Percentiles rank a stretch among this genome's conserved stretches.
Evolutionary conservation across 257 asterid species (phyloP).

Genomic region (Nicotiana undulata): DNA sequence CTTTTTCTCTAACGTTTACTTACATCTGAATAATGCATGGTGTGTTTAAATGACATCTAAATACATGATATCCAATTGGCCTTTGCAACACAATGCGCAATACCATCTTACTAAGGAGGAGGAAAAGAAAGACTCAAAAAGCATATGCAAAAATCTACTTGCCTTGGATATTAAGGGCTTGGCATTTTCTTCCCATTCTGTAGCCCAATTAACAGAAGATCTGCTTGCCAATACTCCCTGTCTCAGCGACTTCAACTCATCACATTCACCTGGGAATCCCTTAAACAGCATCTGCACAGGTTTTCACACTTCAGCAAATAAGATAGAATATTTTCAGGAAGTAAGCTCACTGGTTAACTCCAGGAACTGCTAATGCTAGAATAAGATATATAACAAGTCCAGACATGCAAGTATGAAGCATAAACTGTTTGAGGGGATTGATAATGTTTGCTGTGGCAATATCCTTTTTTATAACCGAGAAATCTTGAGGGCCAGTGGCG

Average conservation of each 20-base stretch:
- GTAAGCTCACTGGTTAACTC: not conserved
- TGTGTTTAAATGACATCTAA: not conserved
- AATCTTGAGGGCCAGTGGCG: too few relatives aligned
- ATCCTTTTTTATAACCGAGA: too few relatives aligned
- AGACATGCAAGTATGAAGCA: not conserved
- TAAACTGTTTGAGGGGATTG: not conserved
- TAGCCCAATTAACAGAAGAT: constrained; percentile 68
- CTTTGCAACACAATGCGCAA: not conserved
- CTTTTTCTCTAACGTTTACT: not conserved
- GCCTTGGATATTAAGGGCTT: constrained; percentile 69
- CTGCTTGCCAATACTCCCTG: constrained; percentile 52
- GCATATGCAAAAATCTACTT: constrained; percentile 10
- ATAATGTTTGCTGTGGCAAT: not conserved
- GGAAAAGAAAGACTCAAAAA: not conserved
- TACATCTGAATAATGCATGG: not conserved
- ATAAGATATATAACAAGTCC: not conserved
- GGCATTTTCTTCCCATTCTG: constrained; percentile 82
- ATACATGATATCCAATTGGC: not conserved
- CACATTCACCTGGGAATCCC: constrained; percentile 73
- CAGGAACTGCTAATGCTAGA: not conserved
- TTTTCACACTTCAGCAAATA: not conserved
- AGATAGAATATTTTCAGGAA: not conserved
- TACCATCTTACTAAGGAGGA: not conserved
- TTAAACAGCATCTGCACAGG: constrained; percentile 61
- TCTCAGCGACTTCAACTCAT: constrained; percentile 53